Evolutionary conservation across 2,329 filamentous ascomycete genomes (phyloP).

Genomic region (Pyricularia grisea): DNA sequence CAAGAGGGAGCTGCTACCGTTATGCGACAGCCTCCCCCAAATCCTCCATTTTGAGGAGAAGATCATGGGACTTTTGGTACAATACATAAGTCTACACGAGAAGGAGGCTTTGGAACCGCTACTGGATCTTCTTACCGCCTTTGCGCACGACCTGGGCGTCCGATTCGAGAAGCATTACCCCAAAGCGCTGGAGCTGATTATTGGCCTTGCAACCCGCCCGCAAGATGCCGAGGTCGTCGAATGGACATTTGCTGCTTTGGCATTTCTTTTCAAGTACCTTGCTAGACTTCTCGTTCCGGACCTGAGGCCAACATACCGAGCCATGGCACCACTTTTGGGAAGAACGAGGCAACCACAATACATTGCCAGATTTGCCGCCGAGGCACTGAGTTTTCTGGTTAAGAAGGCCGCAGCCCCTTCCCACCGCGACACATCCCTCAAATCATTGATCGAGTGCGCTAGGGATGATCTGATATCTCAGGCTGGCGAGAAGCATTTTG

Average conservation of each 20-base stretch:
- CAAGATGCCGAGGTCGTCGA: constrained; percentile 85
- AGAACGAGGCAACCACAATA: constrained; percentile 75
- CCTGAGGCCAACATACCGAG: constrained; percentile 71
- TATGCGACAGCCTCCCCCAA: constrained; percentile 85
- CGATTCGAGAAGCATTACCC: constrained; percentile 86
- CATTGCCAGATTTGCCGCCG: constrained; percentile 85
- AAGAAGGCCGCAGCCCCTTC: constrained; percentile 69
- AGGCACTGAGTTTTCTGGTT: constrained; percentile 88
- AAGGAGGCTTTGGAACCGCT: constrained; percentile 76
- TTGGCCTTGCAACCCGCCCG: constrained; percentile 67
- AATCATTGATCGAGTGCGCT: constrained; percentile 61
- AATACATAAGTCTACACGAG: constrained; percentile 67
- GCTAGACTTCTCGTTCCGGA: constrained; percentile 80
- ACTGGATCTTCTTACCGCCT: constrained; percentile 78
- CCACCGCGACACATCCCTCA: constrained; percentile 63
- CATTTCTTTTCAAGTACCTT: constrained; percentile 96
- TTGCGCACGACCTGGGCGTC: constrained; percentile 85
- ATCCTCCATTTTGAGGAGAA: constrained; percentile 82
- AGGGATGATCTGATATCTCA: constrained; percentile 55
- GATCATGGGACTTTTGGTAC: constrained; percentile 69
- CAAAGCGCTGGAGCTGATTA: constrained; percentile 63
- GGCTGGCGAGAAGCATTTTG: constrained; percentile 45
- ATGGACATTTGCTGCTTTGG: constrained; percentile 90
- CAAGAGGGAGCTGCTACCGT: constrained; percentile 60
- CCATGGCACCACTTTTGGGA: constrained; percentile 77